A percentile compares a stretch with the other conserved stretches of the same genome.
Conservation (phyloP, 2,329 filamentous ascomycete genomes). For the Podosphaera fusca region DNA sequence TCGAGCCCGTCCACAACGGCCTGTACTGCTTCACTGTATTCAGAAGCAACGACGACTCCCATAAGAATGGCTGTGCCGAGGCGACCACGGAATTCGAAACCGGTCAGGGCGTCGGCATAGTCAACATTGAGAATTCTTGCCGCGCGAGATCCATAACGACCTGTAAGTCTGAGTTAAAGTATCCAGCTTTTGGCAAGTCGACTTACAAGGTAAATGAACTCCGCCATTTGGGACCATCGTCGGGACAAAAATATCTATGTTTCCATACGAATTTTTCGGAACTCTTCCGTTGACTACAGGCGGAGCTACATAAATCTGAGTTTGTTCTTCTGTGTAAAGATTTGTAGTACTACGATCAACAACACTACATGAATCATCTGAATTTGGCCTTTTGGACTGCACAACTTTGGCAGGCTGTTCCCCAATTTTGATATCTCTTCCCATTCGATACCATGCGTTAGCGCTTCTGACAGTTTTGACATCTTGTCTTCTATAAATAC, state of each 20-base stretch:
- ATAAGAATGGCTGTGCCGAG: constrained; percentile 65
- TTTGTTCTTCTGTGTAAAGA: constrained; percentile 38
- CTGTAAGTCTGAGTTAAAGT: constrained; percentile 17
- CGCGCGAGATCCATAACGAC: constrained; percentile 40
- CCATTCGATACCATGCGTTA: constrained; percentile 79
- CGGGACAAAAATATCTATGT: constrained; percentile 79
- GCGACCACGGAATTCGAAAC: constrained; percentile 69
- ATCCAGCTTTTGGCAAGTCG: background rate
- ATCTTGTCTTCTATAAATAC: constrained; percentile 61
- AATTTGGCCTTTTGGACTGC: constrained; percentile 20
- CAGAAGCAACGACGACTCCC: constrained; percentile 53
- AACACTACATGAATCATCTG: constrained; percentile 15
- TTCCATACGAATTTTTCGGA: constrained; percentile 81
- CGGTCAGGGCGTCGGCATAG: constrained; percentile 72
- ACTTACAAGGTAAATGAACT: constrained; percentile 40
- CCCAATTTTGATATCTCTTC: constrained; percentile 51
- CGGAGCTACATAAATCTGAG: constrained; percentile 51
- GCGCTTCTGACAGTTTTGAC: constrained; percentile 56
- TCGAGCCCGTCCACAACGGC: constrained; percentile 45
- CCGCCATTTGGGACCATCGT: constrained; percentile 76
- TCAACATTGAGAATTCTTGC: constrained; percentile 59
- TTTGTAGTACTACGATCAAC: constrained; percentile 22
- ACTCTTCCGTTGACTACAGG: constrained; percentile 53
- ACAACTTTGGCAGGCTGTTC: constrained; percentile 68
- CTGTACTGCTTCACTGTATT: constrained; percentile 48